Evolutionary conservation across 257 asterid genomes (phyloP), one percentile per base, ranked within the genome.

Genomic region (Striga asiatica): DNA sequence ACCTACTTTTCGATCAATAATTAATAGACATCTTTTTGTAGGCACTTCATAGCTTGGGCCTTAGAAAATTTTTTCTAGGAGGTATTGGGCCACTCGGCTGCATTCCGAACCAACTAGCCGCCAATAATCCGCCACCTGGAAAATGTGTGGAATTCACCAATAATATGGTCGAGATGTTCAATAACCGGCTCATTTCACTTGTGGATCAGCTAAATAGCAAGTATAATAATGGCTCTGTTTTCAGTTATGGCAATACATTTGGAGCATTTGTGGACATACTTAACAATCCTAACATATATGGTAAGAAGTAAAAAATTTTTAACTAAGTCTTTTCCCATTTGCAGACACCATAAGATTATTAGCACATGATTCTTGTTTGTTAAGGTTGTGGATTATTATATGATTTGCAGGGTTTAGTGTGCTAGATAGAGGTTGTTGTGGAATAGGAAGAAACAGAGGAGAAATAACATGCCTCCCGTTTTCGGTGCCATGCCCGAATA

Each of bases 81-180:
- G 91, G 88, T 2, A 66, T 86, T 1, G 91, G 91, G 11, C 94
- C 95, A 1, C 81, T 86, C 1, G 95, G 95, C 1, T 86, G 95
- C 77, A 83, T 83, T 20, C 95, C 95, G 4, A 83, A 75, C 66
- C 91, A 83, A 57, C 61, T 86, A 42, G 84, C 88, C 1, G 56
- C 54, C 0, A 70, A 59, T 4, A 31, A 12, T n/a, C 66, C 78
- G 47, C 72, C 69, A n/a, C 64, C 62, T 0, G 86, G 94, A 32
- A 68, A 79, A 45, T 86, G 95, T 27, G 77, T 73, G 8, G 62
- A 64, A 16, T 31, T 16, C 56, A 70, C 78, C 1, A 86, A 86
- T 37, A 66, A 76, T 2, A 50, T 75, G 2, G 75, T 74, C 9
- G 62, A 47, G 17, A 66, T 73, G 70, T 86, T 78, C 56, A 86